Percentiles rank a stretch among this genome's conserved stretches.
phyloP scores from a whole-genome alignment of 495 filamentous ascomycete genomes.

The Lasiosphaeria hispida region DNA sequence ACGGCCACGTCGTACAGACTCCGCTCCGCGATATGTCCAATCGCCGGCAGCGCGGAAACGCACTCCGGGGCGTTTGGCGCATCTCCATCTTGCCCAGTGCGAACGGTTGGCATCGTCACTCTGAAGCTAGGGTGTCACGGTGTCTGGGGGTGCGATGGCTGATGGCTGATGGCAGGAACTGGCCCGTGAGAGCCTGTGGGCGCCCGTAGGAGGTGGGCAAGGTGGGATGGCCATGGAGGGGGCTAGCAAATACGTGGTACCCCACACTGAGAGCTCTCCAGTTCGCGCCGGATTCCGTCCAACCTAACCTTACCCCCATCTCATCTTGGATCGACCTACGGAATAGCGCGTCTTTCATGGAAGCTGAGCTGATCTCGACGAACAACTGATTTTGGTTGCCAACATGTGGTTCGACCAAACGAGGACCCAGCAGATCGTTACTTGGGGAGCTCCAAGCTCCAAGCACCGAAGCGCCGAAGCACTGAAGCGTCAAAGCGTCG shows the following conservation, averaged over 20 bases:
- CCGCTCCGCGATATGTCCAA: slow-evolving; percentile 1
- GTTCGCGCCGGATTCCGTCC: too few species aligned
- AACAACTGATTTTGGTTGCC: too few species aligned
- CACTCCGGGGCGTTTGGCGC: slow-evolving; percentile 24
- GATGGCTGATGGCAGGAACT: too few species aligned
- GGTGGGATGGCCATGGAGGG: not conserved
- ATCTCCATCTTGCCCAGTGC: slow-evolving; percentile 8
- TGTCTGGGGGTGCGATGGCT: too few species aligned
- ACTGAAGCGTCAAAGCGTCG: too few species aligned
- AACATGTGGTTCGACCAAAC: too few species aligned
- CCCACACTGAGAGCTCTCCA: slow-evolving; percentile 1
- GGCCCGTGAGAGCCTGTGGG: not conserved
- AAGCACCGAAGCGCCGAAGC: too few species aligned
- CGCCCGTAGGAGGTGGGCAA: not conserved
- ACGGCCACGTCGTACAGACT: slow-evolving; percentile 9
- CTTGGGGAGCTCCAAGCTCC: too few species aligned
- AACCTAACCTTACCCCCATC: not conserved
- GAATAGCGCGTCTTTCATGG: too few species aligned
- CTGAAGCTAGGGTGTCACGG: not conserved
- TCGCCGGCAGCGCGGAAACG: slow-evolving; percentile 28
- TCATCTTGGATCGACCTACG: not conserved
- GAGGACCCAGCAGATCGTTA: too few species aligned
- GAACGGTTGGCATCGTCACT: not conserved
- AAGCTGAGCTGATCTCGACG: too few species aligned
- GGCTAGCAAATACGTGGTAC: not conserved